Conservation (phyloP, 495 filamentous ascomycete species). For the Lophiotrema nucula region DNA sequence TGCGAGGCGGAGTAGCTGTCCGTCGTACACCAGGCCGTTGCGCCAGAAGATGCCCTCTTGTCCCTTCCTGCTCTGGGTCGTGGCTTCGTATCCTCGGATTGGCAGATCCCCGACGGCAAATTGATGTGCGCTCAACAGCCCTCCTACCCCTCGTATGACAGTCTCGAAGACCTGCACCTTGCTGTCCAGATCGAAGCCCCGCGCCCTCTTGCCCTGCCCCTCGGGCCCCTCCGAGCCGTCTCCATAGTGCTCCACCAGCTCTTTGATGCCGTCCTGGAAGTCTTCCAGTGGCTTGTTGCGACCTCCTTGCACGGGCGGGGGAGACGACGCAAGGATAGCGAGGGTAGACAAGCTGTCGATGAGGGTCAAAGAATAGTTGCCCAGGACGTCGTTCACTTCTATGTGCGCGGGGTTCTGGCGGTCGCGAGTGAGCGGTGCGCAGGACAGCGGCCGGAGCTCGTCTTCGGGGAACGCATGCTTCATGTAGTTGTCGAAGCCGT, state of each 20-base stretch:
- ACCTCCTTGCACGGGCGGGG: slow-evolving; percentile 43
- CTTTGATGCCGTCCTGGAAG: slow-evolving; percentile 77
- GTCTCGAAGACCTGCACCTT: slow-evolving; percentile 99
- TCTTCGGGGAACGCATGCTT: slow-evolving; percentile 93
- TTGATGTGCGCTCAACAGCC: slow-evolving; percentile 85
- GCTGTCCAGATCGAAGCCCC: slow-evolving; percentile 92
- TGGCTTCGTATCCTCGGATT: slow-evolving; percentile 68
- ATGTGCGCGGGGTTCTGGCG: slow-evolving; percentile 74
- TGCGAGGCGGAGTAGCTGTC: slow-evolving; percentile 82
- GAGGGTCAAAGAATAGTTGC: slow-evolving; percentile 93
- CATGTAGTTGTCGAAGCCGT: slow-evolving; percentile 96
- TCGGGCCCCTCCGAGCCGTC: slow-evolving; percentile 70
- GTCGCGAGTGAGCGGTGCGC: slow-evolving; percentile 78
- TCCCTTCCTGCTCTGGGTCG: slow-evolving; percentile 43
- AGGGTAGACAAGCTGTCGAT: slow-evolving; percentile 93
- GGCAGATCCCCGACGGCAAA: slow-evolving; percentile 88
- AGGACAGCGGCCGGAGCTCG: slow-evolving; percentile 87
- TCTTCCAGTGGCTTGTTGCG: slow-evolving; percentile 63
- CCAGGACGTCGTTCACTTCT: slow-evolving; percentile 91
- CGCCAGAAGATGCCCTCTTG: slow-evolving; percentile 65
- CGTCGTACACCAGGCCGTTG: slow-evolving; percentile 80
- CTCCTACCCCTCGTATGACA: slow-evolving; percentile 89
- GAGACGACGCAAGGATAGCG: slow-evolving; percentile 77
- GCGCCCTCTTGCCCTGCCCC: slow-evolving; percentile 68
- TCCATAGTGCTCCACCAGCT: slow-evolving; percentile 82